Evolutionary conservation across 306 rosid species (phyloP), one percentile per base, ranked within the genome.

Genomic region (Carpinus fangiana): DNA sequence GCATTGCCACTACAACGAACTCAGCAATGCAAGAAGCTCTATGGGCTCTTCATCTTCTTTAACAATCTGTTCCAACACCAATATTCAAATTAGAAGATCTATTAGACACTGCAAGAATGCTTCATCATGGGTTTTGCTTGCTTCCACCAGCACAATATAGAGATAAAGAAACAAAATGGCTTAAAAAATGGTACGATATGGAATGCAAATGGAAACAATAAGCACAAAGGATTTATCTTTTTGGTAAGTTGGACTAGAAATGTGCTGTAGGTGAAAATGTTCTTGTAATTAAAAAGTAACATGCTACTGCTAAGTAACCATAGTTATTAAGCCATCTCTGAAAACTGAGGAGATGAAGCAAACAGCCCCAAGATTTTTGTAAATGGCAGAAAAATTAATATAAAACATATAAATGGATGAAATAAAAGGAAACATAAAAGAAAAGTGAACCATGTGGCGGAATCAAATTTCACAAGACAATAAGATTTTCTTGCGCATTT

Each of bases 21-120:
- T 86, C 85, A 93, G 76, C 65, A 89, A 81, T 67, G 89, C 86
- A 28, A 81, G 90, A 84, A 93, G 88, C 73, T 90, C 97, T n/a
- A 16, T 75, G 0, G 98, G 88, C 78, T 93, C 98, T 89, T 91
- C 96, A 66, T 87, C 88, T 86, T 93, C 93, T 84, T 84, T 89
- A 70, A 91, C 89, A 77, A 87, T 77, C 98, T 93, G 85, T 80
- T 81, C 77, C 52, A 69, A 68, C 52, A 86, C 26, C 46, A 81
- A 14, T 8, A 4, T 69, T 77, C 81, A 77, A 59, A 71, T 61
- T 61, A 83, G 76, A 77, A 72, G 52, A 70, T 16, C 51, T 23
- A 36, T 57, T 46, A 47, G 60, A 54, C 65, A 47, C 46, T n/a
- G 21, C 74, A 67, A 72, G 70, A 50, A 80, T 31, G 2, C 12